A percentile compares a stretch with the other conserved stretches of the same genome.
These are phyloP conservation scores for Dothiorella sarmentorum DNA, from an alignment of 2,329 filamentous ascomycete genomes.

Conservation along the genomic window DNA sequence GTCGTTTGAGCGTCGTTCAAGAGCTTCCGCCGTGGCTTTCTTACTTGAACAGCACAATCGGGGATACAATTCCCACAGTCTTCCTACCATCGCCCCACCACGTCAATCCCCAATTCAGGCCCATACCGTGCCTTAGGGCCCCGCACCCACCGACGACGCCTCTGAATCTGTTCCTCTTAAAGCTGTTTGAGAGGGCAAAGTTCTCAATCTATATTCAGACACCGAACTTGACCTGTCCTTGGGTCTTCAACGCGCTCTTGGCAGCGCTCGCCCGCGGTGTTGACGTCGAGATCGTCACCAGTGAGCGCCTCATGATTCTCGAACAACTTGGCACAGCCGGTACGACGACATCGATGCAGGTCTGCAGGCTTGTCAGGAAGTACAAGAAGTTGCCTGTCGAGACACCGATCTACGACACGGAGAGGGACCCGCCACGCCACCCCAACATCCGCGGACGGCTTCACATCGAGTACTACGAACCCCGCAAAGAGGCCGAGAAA, in stretches of 20 bases:
- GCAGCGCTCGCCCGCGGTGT: conserved; percentile 63
- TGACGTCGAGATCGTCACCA: conserved; percentile 64
- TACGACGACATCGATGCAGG: conserved; percentile 65
- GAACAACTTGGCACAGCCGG: conserved; percentile 80
- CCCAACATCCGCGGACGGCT: conserved; percentile 45
- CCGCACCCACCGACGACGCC: conserved; percentile 59
- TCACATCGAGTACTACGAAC: conserved; percentile 57
- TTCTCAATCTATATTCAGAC: conserved; percentile 66
- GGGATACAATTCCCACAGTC: conserved; percentile 49
- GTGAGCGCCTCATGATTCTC: conserved; percentile 67
- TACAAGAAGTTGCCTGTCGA: conserved; percentile 43
- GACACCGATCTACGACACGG: conserved; percentile 31
- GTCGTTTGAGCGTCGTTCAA: neutral
- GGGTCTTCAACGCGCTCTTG: conserved; percentile 61
- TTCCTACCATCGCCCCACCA: conserved; percentile 74
- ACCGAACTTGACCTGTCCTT: conserved; percentile 69
- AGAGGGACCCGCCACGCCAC: conserved; percentile 44
- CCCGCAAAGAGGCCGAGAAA: conserved; percentile 27
- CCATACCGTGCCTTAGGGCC: conserved; percentile 51
- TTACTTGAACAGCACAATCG: neutral
- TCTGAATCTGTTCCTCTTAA: conserved; percentile 63
- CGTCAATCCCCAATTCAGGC: conserved; percentile 61
- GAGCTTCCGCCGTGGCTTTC: conserved; percentile 16
- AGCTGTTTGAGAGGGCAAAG: conserved; percentile 57
- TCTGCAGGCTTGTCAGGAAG: conserved; percentile 56